Base-by-base conservation (phyloP, 495 filamentous ascomycete genomes). In the Penicillium goetzii region DNA sequence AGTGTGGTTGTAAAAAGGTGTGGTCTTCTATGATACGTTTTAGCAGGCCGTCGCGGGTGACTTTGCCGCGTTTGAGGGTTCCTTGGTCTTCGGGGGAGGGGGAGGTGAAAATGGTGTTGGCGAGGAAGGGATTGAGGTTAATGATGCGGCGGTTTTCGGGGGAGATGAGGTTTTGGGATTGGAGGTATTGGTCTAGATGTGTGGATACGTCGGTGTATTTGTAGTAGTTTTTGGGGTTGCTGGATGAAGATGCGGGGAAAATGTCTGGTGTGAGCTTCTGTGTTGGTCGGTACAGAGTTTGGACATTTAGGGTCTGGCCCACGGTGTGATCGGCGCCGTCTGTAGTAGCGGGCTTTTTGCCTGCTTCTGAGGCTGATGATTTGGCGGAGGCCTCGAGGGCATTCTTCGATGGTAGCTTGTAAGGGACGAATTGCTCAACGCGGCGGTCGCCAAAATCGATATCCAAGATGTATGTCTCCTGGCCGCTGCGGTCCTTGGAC, bases 381-480 rank as follows among this genome's bases (percentile, higher is more conserved):
- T 78, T 79, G 67, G 59, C 68, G 36, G 72, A 54, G 32, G 62
- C 73, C n/a, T 80, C 76, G 19, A 78, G 54, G 25, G 68, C 67
- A 34, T 74, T 75, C 49, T 75, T 74, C 28, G 74, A 68, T 0
- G 89, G 86, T 11, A 92, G 76, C 57, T 78, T 80, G 74, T 92
- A 91, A 4, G 89, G 85, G 15, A 78, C 78, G 72, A 91, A 92
- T 25, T 81, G 69, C 33, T 78, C 67, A 15, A 90, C 73, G 0
- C 76, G 80, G 4, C 71, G 71, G 59, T 89, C 83, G 11, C 80
- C 74, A 68, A 89, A 91, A 67, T 90, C 86, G 49, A 91, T 83
- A 66, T 91, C 89, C 28, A 85, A 58, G 34, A 92, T 83, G 15
- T 89, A 81, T 2, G 84, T 85, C 69, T 92, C 89, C 50, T 85